phyloP scores from a whole-genome alignment of 202 grass and related monocot genomes.

The Cymbopogon flexuosus region DNA sequence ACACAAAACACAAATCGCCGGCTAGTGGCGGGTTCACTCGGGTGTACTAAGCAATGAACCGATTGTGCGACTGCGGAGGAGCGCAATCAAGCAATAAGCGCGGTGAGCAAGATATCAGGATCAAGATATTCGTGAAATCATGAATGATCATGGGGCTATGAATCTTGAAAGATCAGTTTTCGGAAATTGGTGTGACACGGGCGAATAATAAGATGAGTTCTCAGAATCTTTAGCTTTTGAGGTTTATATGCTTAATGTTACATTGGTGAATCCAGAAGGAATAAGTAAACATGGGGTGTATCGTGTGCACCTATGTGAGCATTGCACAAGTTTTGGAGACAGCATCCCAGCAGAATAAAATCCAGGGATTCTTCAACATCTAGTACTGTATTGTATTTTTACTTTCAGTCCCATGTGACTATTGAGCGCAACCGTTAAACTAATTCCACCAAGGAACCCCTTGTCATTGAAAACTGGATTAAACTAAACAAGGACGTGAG shows the following conservation, averaged over 20 bases:
- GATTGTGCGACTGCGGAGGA: too few species aligned
- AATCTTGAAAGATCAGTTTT: background rate
- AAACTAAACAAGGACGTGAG: conserved; percentile 42
- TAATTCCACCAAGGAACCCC: background rate
- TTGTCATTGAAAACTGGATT: conserved; percentile 29
- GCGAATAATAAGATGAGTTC: background rate
- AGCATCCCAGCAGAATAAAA: conserved; percentile 45
- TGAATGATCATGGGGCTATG: background rate
- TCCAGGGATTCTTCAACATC: conserved; percentile 43
- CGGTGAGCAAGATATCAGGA: too few species aligned
- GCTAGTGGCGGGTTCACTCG: too few species aligned
- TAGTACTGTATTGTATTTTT: conserved; percentile 26
- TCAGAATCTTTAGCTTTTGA: background rate
- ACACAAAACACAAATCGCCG: too few species aligned
- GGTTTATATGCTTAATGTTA: background rate
- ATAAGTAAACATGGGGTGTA: conserved; percentile 24
- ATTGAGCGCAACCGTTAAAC: conserved; percentile 16
- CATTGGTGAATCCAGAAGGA: background rate
- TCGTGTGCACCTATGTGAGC: conserved; percentile 6
- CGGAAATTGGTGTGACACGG: background rate
- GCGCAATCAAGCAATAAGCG: too few species aligned
- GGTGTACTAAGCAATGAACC: too few species aligned
- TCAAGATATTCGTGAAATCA: background rate
- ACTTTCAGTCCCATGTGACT: conserved; percentile 35
- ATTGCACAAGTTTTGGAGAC: conserved; percentile 3